Evolutionary conservation across 441 rosid genomes (phyloP).

Genomic region (Populus hybrid): DNA sequence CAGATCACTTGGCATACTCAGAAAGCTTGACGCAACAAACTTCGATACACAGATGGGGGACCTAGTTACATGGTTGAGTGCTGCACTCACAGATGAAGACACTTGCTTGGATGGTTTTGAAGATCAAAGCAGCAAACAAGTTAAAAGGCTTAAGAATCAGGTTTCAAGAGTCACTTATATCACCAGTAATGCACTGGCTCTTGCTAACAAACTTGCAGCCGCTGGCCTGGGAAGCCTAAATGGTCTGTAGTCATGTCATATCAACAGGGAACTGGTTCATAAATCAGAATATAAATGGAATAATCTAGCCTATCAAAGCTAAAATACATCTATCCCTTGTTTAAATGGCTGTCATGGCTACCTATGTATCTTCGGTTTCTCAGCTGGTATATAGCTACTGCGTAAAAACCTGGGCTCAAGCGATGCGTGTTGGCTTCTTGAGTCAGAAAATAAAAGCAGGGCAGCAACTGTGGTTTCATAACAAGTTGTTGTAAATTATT

Average conservation of each 20-base stretch:
- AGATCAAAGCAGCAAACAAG: constrained; percentile 28
- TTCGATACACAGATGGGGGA: constrained; percentile 59
- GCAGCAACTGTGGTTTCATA: not conserved
- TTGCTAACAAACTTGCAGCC: constrained; percentile 65
- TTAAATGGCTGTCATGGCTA: not conserved
- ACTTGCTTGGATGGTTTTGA: constrained; percentile 83
- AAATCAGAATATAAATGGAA: not conserved
- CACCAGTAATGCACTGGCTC: constrained; percentile 79
- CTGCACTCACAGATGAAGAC: constrained; percentile 61
- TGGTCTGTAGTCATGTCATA: not conserved
- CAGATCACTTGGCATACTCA: constrained; percentile 47
- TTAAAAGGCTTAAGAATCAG: constrained; percentile 33
- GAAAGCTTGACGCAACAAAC: constrained; percentile 42
- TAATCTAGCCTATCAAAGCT: constrained; percentile 2
- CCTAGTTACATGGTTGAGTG: constrained; percentile 67
- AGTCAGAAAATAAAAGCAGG: not conserved
- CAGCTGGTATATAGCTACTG: not conserved
- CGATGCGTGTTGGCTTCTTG: not conserved
- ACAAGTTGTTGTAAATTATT: too few relatives aligned
- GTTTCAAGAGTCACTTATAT: constrained; percentile 47
- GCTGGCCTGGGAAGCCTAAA: constrained; percentile 32
- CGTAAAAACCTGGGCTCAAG: not conserved
- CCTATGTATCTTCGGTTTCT: not conserved
- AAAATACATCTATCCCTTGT: not conserved
- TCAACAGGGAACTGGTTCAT: not conserved